Evolutionary conservation across 2,329 filamentous ascomycete genomes (phyloP).

Genomic region (Chaetomiaceae sp.): DNA sequence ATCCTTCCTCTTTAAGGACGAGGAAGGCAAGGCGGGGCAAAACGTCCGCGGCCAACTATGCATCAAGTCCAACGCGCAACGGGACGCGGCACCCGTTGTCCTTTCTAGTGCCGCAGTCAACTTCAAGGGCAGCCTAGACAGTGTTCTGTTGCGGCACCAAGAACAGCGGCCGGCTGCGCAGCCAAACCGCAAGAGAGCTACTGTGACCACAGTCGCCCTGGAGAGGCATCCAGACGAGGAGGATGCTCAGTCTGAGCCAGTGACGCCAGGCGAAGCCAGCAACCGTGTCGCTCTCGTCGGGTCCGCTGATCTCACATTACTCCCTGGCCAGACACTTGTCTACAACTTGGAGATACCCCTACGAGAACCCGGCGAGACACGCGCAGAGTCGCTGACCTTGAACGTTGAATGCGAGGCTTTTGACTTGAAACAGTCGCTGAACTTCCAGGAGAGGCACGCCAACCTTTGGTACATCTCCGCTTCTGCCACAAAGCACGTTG

Average conservation of each 20-base stretch:
- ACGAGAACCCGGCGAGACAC: constrained; percentile 75
- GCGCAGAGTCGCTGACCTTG: constrained; percentile 59
- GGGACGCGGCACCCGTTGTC: constrained; percentile 46
- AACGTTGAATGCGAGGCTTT: constrained; percentile 61
- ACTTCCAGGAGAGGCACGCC: constrained; percentile 38
- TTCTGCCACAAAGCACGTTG: constrained; percentile 41
- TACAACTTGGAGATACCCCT: constrained; percentile 69
- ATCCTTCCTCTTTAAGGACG: constrained; percentile 52
- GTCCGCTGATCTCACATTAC: constrained; percentile 58
- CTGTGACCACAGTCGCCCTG: constrained; percentile 29
- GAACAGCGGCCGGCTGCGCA: constrained; percentile 10
- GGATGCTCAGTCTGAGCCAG: constrained; percentile 26
- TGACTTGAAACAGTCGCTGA: constrained; percentile 61
- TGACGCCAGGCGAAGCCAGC: constrained; percentile 25
- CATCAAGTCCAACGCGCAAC: constrained; percentile 52
- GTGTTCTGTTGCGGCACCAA: constrained; percentile 48
- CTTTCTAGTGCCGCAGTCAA: constrained; percentile 49
- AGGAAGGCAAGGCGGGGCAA: constrained; percentile 59
- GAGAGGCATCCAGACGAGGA: constrained; percentile 20
- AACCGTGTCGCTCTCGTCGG: constrained; percentile 36
- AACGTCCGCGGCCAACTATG: constrained; percentile 52
- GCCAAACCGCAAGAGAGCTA: constrained; percentile 23
- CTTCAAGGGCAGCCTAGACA: constrained; percentile 55
- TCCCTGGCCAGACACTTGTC: constrained; percentile 62
- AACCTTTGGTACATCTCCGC: constrained; percentile 48